Conservation (phyloP, 805 yeast species). For the Kluyveromyces siamensis region DNA sequence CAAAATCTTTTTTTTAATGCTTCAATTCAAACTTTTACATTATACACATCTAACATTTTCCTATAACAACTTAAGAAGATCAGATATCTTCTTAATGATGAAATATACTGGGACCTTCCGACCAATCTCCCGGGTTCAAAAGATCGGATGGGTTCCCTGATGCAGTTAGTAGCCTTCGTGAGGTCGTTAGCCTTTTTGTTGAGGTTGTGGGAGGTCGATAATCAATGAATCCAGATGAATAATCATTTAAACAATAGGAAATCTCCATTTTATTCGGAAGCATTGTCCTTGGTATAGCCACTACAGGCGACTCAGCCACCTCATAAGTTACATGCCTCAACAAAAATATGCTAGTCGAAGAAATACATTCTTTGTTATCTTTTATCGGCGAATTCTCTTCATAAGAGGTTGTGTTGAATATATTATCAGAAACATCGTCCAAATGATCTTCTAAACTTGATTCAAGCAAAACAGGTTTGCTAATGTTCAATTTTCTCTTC, state of each 20-base stretch:
- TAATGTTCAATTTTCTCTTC: conserved; percentile 1
- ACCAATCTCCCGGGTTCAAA: conserved; percentile 7
- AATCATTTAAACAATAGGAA: conserved; percentile 6
- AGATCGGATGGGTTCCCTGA: conserved; percentile 8
- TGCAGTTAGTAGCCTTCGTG: conserved; percentile 7
- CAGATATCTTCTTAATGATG: conserved; percentile 6
- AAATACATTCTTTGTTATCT: conserved; percentile 1
- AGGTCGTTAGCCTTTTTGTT: neutral
- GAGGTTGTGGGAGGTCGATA: conserved; percentile 1
- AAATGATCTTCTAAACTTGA: neutral
- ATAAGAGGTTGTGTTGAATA: conserved; percentile 1
- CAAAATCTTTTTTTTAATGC: neutral
- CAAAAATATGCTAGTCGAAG: neutral
- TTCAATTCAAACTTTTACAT: too few species aligned
- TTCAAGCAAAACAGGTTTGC: neutral
- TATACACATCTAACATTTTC: too few species aligned
- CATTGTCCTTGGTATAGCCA: conserved; percentile 3
- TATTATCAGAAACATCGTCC: neutral
- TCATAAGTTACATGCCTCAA: conserved; percentile 2
- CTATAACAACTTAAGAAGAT: neutral
- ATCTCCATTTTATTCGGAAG: conserved; percentile 8
- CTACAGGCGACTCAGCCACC: neutral
- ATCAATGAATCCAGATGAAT: conserved; percentile 1
- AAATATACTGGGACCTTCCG: conserved; percentile 19
- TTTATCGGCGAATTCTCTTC: neutral